phyloP scores from a whole-genome alignment of 495 filamentous ascomycete genomes.

The Talaromyces trachyspermus region DNA sequence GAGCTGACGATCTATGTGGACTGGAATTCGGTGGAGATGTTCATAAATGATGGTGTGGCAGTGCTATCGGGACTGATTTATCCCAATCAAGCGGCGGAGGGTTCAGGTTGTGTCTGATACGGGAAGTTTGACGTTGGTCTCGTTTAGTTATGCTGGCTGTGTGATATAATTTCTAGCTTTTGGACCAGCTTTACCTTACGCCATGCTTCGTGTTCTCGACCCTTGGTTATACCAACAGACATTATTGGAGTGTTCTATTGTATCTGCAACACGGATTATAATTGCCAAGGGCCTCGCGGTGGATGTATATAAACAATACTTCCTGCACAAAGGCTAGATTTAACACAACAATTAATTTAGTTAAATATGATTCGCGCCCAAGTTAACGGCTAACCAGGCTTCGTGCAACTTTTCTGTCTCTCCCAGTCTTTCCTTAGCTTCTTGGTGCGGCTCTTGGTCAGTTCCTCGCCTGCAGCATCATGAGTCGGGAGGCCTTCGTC shows the following conservation, averaged over 20 bases:
- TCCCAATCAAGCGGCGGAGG: conserved; percentile 1
- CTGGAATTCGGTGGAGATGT: conserved; percentile 2
- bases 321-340: too few species aligned
- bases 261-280: too few species aligned
- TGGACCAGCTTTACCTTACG: too few species aligned
- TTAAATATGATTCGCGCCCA: background rate
- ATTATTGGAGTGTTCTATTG: too few species aligned
- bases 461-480: conserved; percentile 65
- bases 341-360: too few species aligned
- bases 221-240: too few species aligned
- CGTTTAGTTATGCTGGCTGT: conserved; percentile 3
- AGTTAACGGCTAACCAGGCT: conserved; percentile 37
- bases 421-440: conserved; percentile 91
- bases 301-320: too few species aligned
- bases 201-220: too few species aligned
- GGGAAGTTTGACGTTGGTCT: conserved; percentile 1
- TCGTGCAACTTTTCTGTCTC: conserved; percentile 84
- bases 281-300: too few species aligned
- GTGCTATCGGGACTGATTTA: conserved; percentile 4
- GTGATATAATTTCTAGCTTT: too few species aligned
- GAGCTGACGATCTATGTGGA: conserved; percentile 1
- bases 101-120: conserved; percentile 2
- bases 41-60: conserved; percentile 2
- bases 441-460: conserved; percentile 74
- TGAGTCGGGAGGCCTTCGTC: conserved; percentile 75